phyloP scores from a whole-genome alignment of 768 basidiomycete species.

The Collybia nuda region DNA sequence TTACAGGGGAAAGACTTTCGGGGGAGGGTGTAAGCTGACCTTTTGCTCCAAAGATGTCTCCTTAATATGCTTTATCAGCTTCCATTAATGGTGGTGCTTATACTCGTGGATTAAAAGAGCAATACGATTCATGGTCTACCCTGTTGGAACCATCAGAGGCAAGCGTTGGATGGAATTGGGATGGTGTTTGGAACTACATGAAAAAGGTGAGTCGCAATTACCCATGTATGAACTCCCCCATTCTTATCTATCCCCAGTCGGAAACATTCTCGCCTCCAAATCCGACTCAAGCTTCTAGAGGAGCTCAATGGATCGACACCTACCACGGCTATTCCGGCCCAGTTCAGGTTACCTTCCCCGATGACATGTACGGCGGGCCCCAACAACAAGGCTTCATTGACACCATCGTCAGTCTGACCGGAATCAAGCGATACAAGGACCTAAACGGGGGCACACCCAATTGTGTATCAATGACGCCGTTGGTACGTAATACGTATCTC shows the following conservation, averaged over 20 bases:
- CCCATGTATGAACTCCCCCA: not conserved
- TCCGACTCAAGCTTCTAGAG: slow-evolving; percentile 40
- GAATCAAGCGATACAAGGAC: slow-evolving; percentile 47
- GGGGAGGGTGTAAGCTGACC: slow-evolving; percentile 33
- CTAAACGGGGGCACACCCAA: slow-evolving; percentile 57
- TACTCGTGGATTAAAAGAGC: slow-evolving; percentile 40
- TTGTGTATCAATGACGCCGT: slow-evolving; percentile 54
- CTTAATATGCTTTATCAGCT: slow-evolving; percentile 17
- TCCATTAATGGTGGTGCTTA: slow-evolving; percentile 51
- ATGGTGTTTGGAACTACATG: slow-evolving; percentile 42
- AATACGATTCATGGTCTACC: slow-evolving; percentile 42
- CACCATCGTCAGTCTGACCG: slow-evolving; percentile 46
- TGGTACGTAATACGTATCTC: slow-evolving; percentile 26
- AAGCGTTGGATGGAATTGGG: slow-evolving; percentile 47
- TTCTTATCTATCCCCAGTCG: slow-evolving; percentile 26
- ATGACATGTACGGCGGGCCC: slow-evolving; percentile 56
- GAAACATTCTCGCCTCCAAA: slow-evolving; percentile 50
- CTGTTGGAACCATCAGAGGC: slow-evolving; percentile 39
- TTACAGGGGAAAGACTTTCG: slow-evolving; percentile 45
- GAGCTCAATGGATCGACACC: slow-evolving; percentile 41
- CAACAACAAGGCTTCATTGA: slow-evolving; percentile 49
- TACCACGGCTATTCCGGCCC: slow-evolving; percentile 57
- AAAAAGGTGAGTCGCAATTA: slow-evolving; percentile 35
- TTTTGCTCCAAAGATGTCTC: not conserved
- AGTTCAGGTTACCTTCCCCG: slow-evolving; percentile 52